Base-by-base conservation (phyloP, 2,329 filamentous ascomycete species). In the Alternaria incomplexa region DNA sequence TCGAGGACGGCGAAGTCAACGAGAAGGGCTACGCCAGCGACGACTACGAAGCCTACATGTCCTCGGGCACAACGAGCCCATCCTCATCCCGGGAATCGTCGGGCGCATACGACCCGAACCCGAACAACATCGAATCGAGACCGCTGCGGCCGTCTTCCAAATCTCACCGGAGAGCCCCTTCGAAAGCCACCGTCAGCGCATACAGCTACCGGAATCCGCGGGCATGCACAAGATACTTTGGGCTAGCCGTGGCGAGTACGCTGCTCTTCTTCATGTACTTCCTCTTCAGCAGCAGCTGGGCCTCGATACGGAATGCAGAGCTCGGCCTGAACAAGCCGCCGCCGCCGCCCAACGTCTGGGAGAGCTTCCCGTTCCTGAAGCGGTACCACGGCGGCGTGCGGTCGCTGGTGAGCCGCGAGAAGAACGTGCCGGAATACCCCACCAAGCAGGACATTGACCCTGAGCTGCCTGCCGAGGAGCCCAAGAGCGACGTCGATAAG, bases 361-460 rank as follows among this genome's bases (percentile, higher is more conserved):
- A 97, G 77, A 87, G 86, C 10, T 98, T 97, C 76, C 88, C 89
- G 0, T 96, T 97, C 73, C 80, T 99, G 64, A 90, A 90, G 63
- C 87, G 94, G 66, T 99, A 97, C 77, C 96, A 97, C 77, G 95
- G 93, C 13, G 96, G 96, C 1, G 86, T 99, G 62, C 86, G 90
- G 67, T 91, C 87, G 0, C 76, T 99, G 64, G 87, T 92, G 0
- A 81, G 88, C 0, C 82, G 89, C 25, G 79, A 85, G 13, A 83
- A 92, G 51, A 95, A 94, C 68, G 83, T 85, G 10, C 90, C 94
- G 0, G 92, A 98, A 75, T 98, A 97, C 75, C 95, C 96, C 1
- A 85, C 85, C 54, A 89, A 90, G 68, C 79, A 86, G 68, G 80
- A 84, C 17, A 76, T 83, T 17, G 75, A 77, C 23, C 71, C 83